These are phyloP conservation scores for Boletales sp. DNA, from an alignment of 768 basidiomycete genomes.

Conservation along the genomic window DNA sequence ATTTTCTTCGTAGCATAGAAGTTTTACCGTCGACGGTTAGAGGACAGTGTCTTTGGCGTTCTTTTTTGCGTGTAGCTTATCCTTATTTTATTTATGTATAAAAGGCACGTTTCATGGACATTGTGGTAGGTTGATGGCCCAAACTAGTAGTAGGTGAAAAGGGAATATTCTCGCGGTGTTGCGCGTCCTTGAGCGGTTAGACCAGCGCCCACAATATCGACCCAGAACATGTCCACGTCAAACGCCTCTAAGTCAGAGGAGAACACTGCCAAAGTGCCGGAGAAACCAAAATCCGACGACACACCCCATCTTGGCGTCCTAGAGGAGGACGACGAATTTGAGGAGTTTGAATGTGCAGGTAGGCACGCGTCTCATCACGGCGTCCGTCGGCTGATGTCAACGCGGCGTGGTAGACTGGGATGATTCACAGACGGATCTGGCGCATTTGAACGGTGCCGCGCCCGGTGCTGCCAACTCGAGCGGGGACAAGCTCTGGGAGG, in stretches of 20 bases:
- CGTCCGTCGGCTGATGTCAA: not conserved
- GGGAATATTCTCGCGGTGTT: constrained; percentile 21
- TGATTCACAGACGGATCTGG: constrained; percentile 78
- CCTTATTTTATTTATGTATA: constrained; percentile 33
- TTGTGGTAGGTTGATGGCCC: not conserved
- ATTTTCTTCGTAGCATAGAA: constrained; percentile 15
- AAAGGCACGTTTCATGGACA: constrained; percentile 1
- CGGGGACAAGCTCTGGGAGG: constrained; percentile 96
- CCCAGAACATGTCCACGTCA: constrained; percentile 37
- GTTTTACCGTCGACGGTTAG: constrained; percentile 7
- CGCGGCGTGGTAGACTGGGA: constrained; percentile 65
- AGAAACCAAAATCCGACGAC: constrained; percentile 44
- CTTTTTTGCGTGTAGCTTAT: constrained; percentile 19
- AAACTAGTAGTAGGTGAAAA: too few relatives aligned
- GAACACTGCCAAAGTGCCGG: constrained; percentile 22
- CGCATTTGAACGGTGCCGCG: constrained; percentile 68
- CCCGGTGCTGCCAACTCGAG: constrained; percentile 76
- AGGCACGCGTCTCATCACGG: constrained; percentile 11
- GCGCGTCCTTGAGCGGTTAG: constrained; percentile 6
- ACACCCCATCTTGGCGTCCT: constrained; percentile 77
- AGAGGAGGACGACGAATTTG: constrained; percentile 97
- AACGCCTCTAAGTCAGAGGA: constrained; percentile 45
- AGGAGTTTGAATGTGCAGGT: constrained; percentile 89
- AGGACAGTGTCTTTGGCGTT: constrained; percentile 7
- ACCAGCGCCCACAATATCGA: not conserved